These are phyloP conservation scores for Fusarium pseudograminearum DNA, from an alignment of 2,329 filamentous ascomycete genomes.

Conservation along the genomic window DNA sequence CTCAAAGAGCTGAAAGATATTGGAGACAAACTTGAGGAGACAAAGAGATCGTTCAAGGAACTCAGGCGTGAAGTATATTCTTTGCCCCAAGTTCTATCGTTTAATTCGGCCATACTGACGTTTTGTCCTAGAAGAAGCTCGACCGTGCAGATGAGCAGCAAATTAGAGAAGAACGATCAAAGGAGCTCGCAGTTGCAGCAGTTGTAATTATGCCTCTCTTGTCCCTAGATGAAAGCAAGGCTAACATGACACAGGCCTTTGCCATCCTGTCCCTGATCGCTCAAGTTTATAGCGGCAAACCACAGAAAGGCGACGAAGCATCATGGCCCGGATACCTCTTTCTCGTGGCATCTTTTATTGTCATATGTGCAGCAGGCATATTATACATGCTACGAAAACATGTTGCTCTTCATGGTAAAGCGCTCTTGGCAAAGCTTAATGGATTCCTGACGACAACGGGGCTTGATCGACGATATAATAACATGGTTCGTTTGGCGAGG, in stretches of 20 bases:
- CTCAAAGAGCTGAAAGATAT: neutral
- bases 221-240: too few species aligned
- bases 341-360: neutral
- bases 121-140: neutral
- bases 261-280: neutral
- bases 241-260: neutral
- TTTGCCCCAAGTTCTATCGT: neutral
- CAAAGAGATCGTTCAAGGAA: neutral
- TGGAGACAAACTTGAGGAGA: neutral
- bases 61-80: neutral
- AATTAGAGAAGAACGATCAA: neutral
- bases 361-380: neutral
- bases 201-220: neutral
- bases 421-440: neutral
- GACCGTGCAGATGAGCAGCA: neutral
- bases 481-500: neutral
- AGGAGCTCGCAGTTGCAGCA: neutral
- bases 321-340: neutral
- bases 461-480: neutral
- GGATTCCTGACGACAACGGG: too few species aligned
- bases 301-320: neutral
- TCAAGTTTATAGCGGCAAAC: constrained; percentile 8
- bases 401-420: neutral
- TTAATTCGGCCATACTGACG: neutral
- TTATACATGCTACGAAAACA: neutral